Evolutionary conservation across 495 filamentous ascomycete genomes (phyloP), one percentile per base, ranked within the genome.

Genomic region (Thozetella sp.): DNA sequence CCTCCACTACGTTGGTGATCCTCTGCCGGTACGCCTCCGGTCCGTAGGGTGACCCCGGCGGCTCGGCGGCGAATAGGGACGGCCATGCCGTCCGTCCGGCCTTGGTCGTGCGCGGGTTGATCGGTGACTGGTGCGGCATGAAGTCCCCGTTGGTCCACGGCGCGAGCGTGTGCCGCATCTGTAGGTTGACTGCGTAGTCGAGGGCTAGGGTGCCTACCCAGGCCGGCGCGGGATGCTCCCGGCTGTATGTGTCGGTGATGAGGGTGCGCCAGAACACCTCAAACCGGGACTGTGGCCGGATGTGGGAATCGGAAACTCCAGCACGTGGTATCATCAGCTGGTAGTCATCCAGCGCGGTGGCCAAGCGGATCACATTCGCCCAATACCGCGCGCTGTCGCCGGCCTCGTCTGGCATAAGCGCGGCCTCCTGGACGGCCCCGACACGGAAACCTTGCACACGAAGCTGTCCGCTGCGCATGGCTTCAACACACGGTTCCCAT

Each of bases 191-290:
- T 34, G 51, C 58, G 34, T 60, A 60, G 58, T 60, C 58, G 20
- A 60, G 27, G 23, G 57, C 56, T 17, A 45, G 22, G 22, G 13
- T 45, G 11, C 54, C 59, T n/a, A 27, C 52, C 12, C 17, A 15
- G 15, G 17, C 30, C 22, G 59, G 59, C 15, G 59, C 59, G 9
- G 54, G 54, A 25, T 61, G 54, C 30, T 22, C 26, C 13, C 54
- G 48, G 19, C 24, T 11, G 46, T 56, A 56, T 6, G 54, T 61
- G 45, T 61, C 50, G 2, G 59, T 26, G 2, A 61, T 48, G 1
- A 61, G 59, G 3, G 59, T 61, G 20, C 59, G 54, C 59, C 59
- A 61, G 23, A 61, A 50, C 17, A 34, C 59, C 50, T 61, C 59
- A 25, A 56, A n/a, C 22, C 59, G 54, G 10, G 54, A 45, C 59